Conservation (phyloP, 441 rosid genomes). For the Daphne laureola region DNA sequence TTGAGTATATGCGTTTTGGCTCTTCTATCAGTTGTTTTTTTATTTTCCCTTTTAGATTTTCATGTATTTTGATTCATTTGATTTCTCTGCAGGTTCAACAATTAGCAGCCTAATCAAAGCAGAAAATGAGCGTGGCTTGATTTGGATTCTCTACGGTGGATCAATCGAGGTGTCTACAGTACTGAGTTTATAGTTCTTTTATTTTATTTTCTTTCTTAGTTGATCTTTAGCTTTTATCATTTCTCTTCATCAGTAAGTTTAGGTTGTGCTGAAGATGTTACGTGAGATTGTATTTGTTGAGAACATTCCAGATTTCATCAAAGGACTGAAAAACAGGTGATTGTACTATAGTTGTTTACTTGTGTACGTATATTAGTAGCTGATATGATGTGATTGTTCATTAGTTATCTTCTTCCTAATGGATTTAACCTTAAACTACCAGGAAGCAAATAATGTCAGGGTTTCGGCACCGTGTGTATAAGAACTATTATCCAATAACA, state of each 20-base stretch:
- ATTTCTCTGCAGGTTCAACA: too few relatives aligned
- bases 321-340: conserved; percentile 68
- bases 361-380: background rate
- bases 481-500: conserved; percentile 96
- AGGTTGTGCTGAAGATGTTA: conserved; percentile 98
- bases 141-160: conserved; percentile 92
- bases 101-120: too few relatives aligned
- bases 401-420: background rate
- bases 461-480: conserved; percentile 97
- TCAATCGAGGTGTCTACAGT: conserved; percentile 53
- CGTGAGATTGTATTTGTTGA: conserved; percentile 76
- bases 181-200: conserved; percentile 2
- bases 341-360: conserved; percentile 4
- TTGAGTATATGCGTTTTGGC: too few relatives aligned
- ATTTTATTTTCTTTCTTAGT: background rate
- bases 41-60: too few relatives aligned
- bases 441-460: conserved; percentile 99
- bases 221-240: background rate
- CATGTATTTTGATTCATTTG: too few relatives aligned
- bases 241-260: conserved; percentile 9
- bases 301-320: conserved; percentile 72
- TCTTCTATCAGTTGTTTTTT: too few relatives aligned
- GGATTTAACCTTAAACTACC: conserved; percentile 4
- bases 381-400: background rate
- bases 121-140: too few relatives aligned